A percentile compares a stretch with the other conserved stretches of the same genome.
Conservation (phyloP, 345 rosid genomes). For the Ceriops tagal region DNA sequence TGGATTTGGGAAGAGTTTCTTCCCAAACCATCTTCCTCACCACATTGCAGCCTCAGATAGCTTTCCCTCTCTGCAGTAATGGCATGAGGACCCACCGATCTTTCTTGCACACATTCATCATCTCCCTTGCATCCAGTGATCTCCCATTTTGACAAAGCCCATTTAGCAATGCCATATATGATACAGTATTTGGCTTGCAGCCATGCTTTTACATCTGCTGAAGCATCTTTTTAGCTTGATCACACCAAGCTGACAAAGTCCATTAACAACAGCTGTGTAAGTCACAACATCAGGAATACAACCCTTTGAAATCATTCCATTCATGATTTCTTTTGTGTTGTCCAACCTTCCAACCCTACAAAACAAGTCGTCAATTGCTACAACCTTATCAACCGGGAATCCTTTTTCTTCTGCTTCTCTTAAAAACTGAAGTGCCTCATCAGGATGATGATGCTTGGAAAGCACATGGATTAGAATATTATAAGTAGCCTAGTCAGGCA, state of each 20-base stretch:
- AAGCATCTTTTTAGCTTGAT: constrained; percentile 77
- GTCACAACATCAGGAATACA: constrained; percentile 89
- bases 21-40: constrained; percentile 70
- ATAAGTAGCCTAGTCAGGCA: constrained; percentile 74
- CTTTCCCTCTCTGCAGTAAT: constrained; percentile 83
- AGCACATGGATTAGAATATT: constrained; percentile 66
- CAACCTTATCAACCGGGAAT: constrained; percentile 63
- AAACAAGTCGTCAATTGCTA: constrained; percentile 65
- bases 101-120: constrained; percentile 71
- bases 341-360: constrained; percentile 63
- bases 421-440: constrained; percentile 73
- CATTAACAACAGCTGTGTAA: constrained; percentile 74
- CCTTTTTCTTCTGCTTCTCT: constrained; percentile 66
- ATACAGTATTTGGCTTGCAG: constrained; percentile 79
- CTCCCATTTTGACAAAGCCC: constrained; percentile 83
- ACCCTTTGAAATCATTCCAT: constrained; percentile 61
- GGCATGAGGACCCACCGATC: constrained; percentile 87
- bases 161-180: constrained; percentile 73
- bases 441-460: constrained; percentile 64
- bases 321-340: constrained; percentile 66
- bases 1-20: constrained; percentile 67
- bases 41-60: constrained; percentile 71
- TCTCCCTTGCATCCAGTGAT: constrained; percentile 71
- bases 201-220: constrained; percentile 76
- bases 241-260: constrained; percentile 67